Percentiles rank a stretch among this genome's conserved stretches.
Conservation (phyloP, 306 rosid genomes). For the cucumber (Cucumis sativus) region Cucumber_9930_V3 NC_026661.2:5528001-5528500, state of each 20-base stretch:
- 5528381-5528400: background rate
- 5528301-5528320: background rate
- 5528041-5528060: background rate
- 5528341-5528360: background rate
- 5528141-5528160: slow-evolving; percentile 17
- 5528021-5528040: background rate
- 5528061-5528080: background rate
- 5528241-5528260: background rate
- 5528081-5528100: background rate
- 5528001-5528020: background rate
- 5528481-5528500: too few species aligned
- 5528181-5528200: slow-evolving; percentile 35
- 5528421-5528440: too few species aligned
- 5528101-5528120: background rate
- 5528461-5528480: too few species aligned
- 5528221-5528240: background rate
- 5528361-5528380: slow-evolving; percentile 4
- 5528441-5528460: too few species aligned
- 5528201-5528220: slow-evolving; percentile 31
- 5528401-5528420: too few species aligned
- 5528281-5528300: background rate
- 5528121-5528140: slow-evolving; percentile 34
- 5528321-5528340: background rate
- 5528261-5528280: background rate
- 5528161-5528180: slow-evolving; percentile 24